Conservation (phyloP, 306 rosid genomes). For the Prosopis cineraria region DNA sequence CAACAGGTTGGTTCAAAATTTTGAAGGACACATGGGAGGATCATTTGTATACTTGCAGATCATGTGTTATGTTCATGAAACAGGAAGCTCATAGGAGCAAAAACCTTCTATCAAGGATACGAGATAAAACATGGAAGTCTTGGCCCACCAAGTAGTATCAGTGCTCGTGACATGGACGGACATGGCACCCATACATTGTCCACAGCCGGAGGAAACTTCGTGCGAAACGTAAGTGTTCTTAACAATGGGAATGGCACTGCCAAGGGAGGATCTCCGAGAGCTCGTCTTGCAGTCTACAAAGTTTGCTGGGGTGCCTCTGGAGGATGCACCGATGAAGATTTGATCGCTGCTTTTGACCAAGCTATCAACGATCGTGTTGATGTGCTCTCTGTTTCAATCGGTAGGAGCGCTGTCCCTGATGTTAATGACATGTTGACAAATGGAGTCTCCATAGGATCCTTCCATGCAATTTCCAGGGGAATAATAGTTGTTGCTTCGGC, state of each 20-base stretch:
- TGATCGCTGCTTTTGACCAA: conserved; percentile 62
- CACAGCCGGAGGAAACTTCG: neutral
- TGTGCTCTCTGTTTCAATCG: conserved; percentile 53
- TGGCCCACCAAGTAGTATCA: neutral
- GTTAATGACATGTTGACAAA: conserved; percentile 25
- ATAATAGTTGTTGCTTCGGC: conserved; percentile 41
- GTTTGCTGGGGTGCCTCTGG: conserved; percentile 55
- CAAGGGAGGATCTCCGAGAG: conserved; percentile 84
- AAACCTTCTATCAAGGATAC: neutral
- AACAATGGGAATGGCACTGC: conserved; percentile 70
- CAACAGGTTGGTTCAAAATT: neutral
- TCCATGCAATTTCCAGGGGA: conserved; percentile 56
- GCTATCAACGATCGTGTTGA: conserved; percentile 80
- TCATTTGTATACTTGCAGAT: too few species aligned
- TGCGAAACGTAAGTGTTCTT: conserved; percentile 29
- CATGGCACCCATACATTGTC: neutral
- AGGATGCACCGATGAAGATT: conserved; percentile 59
- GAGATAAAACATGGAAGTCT: neutral
- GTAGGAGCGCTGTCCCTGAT: neutral
- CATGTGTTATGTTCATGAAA: neutral
- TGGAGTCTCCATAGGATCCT: conserved; percentile 53
- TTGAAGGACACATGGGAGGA: too few species aligned
- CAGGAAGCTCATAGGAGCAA: neutral
- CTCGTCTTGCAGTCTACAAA: conserved; percentile 75
- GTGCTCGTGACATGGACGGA: neutral